phyloP scores from a whole-genome alignment of 2,329 filamentous ascomycete genomes.

The Daldinia eschscholtzii region DNA sequence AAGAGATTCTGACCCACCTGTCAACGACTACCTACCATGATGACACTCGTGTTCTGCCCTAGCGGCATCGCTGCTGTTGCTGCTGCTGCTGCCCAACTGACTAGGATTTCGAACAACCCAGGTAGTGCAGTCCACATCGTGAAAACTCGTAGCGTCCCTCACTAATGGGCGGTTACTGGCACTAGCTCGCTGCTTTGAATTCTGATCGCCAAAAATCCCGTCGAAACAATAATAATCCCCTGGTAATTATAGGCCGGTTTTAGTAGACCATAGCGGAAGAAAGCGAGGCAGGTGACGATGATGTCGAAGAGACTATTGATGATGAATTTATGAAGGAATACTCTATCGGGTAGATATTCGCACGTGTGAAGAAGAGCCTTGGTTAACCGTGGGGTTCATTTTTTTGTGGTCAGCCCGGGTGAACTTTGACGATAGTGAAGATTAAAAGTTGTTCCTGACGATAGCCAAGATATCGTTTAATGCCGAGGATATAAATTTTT shows the following conservation, averaged over 20 bases:
- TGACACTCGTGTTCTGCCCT: conserved; percentile 7
- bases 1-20: conserved; percentile 15
- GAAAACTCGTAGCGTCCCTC: not conserved
- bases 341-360: conserved; percentile 1
- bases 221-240: conserved; percentile 1
- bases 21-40: conserved; percentile 2
- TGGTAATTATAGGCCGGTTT: conserved; percentile 4
- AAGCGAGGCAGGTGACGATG: not conserved
- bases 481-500: conserved; percentile 31
- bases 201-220: not conserved
- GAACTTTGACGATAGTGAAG: conserved; percentile 13
- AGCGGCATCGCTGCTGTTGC: conserved; percentile 1
- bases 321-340: not conserved
- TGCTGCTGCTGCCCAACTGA: conserved; percentile 16
- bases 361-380: not conserved
- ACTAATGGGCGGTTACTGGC: not conserved
- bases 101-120: not conserved
- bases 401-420: not conserved
- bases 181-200: conserved; percentile 1
- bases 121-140: conserved; percentile 1
- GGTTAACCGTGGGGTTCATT: not conserved
- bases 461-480: conserved; percentile 5
- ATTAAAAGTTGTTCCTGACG: conserved; percentile 11
- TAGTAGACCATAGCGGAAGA: not conserved
- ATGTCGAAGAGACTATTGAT: conserved; percentile 3